Evolutionary conservation across 2,329 filamentous ascomycete species (phyloP).

Genomic region (Leptographium lundbergii): DNA sequence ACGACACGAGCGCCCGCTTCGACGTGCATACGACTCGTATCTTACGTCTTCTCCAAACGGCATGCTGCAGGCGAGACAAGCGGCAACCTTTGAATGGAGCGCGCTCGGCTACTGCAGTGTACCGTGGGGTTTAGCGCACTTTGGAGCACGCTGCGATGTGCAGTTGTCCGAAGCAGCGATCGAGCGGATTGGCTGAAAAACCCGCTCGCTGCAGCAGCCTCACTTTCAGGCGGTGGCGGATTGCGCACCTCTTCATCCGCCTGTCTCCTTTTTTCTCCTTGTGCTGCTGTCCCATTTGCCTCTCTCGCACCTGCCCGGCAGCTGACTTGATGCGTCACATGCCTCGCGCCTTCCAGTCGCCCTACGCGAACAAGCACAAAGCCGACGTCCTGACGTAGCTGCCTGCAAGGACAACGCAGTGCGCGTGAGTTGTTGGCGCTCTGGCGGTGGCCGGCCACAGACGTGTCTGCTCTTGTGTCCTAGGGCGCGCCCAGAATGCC

Average conservation of each 20-base stretch:
- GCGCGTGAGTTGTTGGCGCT: neutral
- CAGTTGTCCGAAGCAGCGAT: neutral
- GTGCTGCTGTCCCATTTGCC: neutral
- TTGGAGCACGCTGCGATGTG: slow-evolving; percentile 6
- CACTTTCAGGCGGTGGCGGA: slow-evolving; percentile 3
- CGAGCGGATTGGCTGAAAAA: neutral
- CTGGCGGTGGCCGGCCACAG: neutral
- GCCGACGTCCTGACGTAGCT: neutral
- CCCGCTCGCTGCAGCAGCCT: slow-evolving; percentile 1
- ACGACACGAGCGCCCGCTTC: neutral
- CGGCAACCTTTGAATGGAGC: neutral
- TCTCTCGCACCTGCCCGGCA: neutral
- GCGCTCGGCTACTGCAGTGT: neutral
- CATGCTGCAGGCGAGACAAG: neutral
- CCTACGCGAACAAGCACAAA: neutral
- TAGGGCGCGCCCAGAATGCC: too few species aligned
- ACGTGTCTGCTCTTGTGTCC: too few species aligned
- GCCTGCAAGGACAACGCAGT: neutral
- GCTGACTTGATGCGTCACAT: neutral
- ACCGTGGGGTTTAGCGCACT: slow-evolving; percentile 5
- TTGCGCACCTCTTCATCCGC: neutral
- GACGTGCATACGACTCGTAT: slow-evolving; percentile 3
- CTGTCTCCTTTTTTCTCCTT: neutral
- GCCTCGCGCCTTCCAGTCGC: neutral
- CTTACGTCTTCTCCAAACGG: neutral